These are phyloP conservation scores for Chytriomyces sp. DNA, from an alignment of 192 early-diverging fungal species.

Conservation along the genomic window DNA sequence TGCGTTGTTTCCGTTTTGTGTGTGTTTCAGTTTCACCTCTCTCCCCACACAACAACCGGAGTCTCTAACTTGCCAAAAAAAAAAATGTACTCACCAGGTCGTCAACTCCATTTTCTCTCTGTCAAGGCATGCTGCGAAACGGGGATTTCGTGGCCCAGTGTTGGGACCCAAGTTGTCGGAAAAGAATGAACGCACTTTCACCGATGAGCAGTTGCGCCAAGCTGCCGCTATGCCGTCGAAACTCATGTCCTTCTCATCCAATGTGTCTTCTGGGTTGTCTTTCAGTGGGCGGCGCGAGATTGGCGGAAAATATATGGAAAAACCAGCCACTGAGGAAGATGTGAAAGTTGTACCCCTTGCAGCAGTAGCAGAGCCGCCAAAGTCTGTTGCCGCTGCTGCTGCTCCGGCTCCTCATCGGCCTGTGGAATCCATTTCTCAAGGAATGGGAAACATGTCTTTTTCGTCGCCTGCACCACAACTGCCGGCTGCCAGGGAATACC, in stretches of 20 bases:
- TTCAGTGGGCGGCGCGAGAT: slow-evolving; percentile 43
- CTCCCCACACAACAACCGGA: neutral
- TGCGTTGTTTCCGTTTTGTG: neutral
- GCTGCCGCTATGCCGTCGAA: slow-evolving; percentile 40
- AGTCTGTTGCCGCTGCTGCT: neutral
- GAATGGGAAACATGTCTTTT: neutral
- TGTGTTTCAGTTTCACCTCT: neutral
- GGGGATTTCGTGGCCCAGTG: slow-evolving; percentile 48
- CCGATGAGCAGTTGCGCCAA: slow-evolving; percentile 61
- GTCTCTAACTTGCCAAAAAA: neutral
- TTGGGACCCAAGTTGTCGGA: slow-evolving; percentile 73
- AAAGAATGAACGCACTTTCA: slow-evolving; percentile 56
- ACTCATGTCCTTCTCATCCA: slow-evolving; percentile 32
- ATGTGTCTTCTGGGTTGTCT: neutral
- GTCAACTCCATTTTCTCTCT: slow-evolving; percentile 71
- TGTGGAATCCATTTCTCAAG: neutral
- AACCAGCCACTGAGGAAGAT: neutral
- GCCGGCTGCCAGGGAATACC: neutral
- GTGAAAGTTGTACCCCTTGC: neutral
- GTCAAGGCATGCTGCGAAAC: slow-evolving; percentile 66
- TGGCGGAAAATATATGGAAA: slow-evolving; percentile 43
- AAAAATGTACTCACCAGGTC: slow-evolving; percentile 22
- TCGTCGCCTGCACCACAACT: neutral
- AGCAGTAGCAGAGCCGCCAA: neutral
- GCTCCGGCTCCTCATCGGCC: neutral